Evolutionary conservation across 768 basidiomycete species (phyloP).

Genomic region (Russula ochroleuca): DNA sequence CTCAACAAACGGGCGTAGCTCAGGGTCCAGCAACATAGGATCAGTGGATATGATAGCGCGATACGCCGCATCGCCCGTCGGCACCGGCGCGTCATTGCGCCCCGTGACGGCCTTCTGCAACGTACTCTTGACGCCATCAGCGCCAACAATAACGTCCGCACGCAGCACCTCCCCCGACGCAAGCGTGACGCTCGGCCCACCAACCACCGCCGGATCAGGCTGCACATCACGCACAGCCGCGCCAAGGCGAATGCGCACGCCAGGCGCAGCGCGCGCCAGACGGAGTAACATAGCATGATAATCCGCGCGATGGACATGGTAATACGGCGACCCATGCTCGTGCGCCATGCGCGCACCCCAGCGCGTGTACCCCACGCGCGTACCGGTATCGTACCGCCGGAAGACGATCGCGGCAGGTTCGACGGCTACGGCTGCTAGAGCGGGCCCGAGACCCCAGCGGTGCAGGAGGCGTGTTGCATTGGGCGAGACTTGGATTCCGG

Average conservation of each 20-base stretch:
- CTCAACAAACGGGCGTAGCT: slow-evolving; percentile 49
- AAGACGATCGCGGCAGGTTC: slow-evolving; percentile 40
- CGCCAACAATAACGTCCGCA: slow-evolving; percentile 39
- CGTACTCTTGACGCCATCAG: slow-evolving; percentile 46
- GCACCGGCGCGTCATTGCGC: slow-evolving; percentile 39
- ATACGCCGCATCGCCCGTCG: slow-evolving; percentile 63
- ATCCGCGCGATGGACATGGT: slow-evolving; percentile 44
- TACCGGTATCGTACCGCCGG: slow-evolving; percentile 37
- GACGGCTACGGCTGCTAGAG: slow-evolving; percentile 35
- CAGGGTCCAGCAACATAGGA: slow-evolving; percentile 47
- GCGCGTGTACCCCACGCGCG: slow-evolving; percentile 38
- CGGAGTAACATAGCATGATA: slow-evolving; percentile 41
- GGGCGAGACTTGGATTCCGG: slow-evolving; percentile 43
- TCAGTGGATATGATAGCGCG: slow-evolving; percentile 49
- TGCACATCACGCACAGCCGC: slow-evolving; percentile 35
- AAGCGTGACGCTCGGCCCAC: slow-evolving; percentile 36
- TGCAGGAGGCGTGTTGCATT: slow-evolving; percentile 38
- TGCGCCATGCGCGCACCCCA: slow-evolving; percentile 35
- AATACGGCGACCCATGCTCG: slow-evolving; percentile 40
- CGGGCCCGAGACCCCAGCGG: slow-evolving; percentile 39
- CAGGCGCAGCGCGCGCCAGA: slow-evolving; percentile 32
- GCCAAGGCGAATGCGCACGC: slow-evolving; percentile 35
- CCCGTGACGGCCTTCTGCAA: slow-evolving; percentile 50
- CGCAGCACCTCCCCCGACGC: slow-evolving; percentile 36
- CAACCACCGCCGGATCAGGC: slow-evolving; percentile 30